phyloP scores from a whole-genome alignment of 164 flowering plant species.

The Pachysandra terminalis region DNA sequence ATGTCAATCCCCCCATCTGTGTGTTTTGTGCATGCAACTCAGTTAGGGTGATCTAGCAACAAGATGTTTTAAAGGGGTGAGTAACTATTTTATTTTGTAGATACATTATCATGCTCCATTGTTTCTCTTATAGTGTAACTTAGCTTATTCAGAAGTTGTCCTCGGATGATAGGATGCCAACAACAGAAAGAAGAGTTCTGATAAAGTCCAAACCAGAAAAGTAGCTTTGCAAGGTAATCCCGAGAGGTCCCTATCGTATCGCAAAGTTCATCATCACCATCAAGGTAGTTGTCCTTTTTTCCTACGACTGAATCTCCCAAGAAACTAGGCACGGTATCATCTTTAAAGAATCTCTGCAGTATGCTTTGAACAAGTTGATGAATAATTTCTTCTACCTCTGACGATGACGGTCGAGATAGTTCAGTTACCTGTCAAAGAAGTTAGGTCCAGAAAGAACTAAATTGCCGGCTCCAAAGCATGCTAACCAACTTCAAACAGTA shows the following conservation, averaged over 20 bases:
- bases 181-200: not conserved
- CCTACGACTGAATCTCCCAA: constrained; percentile 27
- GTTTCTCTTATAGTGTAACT: too few relatives aligned
- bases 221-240: constrained; percentile 83
- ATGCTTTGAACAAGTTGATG: constrained; percentile 68
- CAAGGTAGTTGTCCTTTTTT: constrained; percentile 19
- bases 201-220: constrained; percentile 65
- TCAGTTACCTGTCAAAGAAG: constrained; percentile 54
- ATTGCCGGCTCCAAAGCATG: not conserved
- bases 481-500: not conserved
- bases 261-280: constrained; percentile 30
- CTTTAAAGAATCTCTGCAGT: constrained; percentile 44
- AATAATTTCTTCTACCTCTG: constrained; percentile 73
- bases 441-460: too few relatives aligned
- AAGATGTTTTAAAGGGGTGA: too few relatives aligned
- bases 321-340: constrained; percentile 30
- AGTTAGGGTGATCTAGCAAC: too few relatives aligned
- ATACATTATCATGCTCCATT: too few relatives aligned
- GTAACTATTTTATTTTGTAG: too few relatives aligned
- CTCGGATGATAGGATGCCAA: not conserved
- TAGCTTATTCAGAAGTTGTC: not conserved
- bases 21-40: too few relatives aligned
- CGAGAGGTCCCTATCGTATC: constrained; percentile 49
- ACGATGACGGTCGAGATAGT: constrained; percentile 71
- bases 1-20: too few relatives aligned